Percentiles rank a stretch among this genome's conserved stretches.
Conservation (phyloP, 2,329 filamentous ascomycete genomes). For the Aspergillus sojae region DNA sequence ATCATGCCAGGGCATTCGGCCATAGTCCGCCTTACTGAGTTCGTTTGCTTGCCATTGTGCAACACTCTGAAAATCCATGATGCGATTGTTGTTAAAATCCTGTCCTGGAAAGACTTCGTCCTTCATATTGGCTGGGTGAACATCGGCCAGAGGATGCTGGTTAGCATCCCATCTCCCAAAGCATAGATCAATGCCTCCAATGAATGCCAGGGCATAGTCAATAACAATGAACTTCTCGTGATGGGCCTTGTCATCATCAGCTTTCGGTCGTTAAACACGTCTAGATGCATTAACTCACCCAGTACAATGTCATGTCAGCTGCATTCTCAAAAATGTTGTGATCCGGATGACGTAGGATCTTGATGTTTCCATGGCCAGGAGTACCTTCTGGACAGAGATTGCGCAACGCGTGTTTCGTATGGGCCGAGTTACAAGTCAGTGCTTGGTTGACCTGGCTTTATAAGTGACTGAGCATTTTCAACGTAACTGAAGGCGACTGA, state of each 20-base stretch:
- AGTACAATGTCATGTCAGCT: constrained; percentile 95
- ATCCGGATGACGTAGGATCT: constrained; percentile 86
- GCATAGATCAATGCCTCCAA: constrained; percentile 91
- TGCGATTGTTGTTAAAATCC: constrained; percentile 96
- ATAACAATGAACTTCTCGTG: constrained; percentile 98
- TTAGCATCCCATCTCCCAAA: constrained; percentile 92
- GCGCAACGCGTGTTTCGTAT: constrained; percentile 86
- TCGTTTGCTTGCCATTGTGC: constrained; percentile 92
- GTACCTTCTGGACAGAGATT: constrained; percentile 78
- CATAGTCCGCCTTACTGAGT: constrained; percentile 84
- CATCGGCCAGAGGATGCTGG: constrained; percentile 82
- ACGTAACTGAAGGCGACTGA: constrained; percentile 22
- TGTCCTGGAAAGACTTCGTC: constrained; percentile 93
- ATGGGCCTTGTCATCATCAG: constrained; percentile 61
- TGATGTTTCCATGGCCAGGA: constrained; percentile 85
- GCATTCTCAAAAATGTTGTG: constrained; percentile 94
- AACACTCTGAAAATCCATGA: constrained; percentile 93
- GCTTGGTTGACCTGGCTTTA: constrained; percentile 63
- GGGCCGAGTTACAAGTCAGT: constrained; percentile 86
- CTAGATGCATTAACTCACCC: constrained; percentile 48
- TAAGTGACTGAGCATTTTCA: constrained; percentile 10
- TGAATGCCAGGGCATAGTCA: constrained; percentile 87
- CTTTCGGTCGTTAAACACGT: neutral
- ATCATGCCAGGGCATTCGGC: constrained; percentile 98
- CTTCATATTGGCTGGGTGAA: constrained; percentile 78